Evolutionary conservation across 2,329 filamentous ascomycete species (phyloP).

Genomic region (Fonsecaea pugnacius): DNA sequence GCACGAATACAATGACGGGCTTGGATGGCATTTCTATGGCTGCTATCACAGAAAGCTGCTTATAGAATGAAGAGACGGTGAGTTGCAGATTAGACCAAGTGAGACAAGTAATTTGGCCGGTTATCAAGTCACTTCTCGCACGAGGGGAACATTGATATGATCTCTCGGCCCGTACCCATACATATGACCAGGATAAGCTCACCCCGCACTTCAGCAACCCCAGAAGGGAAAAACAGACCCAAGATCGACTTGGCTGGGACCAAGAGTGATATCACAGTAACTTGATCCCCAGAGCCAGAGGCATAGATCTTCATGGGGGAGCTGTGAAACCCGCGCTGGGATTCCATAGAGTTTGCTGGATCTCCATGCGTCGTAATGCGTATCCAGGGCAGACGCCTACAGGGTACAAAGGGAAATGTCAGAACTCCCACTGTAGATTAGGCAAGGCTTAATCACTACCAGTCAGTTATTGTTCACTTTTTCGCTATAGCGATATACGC

Average conservation of each 20-base stretch:
- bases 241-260: background rate
- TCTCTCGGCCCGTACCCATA: background rate
- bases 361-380: too few species aligned
- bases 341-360: too few species aligned
- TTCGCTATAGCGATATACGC: conserved; percentile 19
- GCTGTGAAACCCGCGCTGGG: too few species aligned
- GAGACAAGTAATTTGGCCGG: background rate
- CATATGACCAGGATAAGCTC: background rate
- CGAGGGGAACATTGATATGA: background rate
- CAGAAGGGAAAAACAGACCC: background rate
- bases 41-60: background rate
- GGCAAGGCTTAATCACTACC: too few species aligned
- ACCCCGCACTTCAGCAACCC: background rate
- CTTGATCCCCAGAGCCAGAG: background rate
- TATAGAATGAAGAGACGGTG: background rate
- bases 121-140: background rate
- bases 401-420: too few species aligned
- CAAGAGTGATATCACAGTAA: background rate
- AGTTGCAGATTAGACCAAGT: background rate
- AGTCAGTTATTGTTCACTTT: background rate
- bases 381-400: too few species aligned
- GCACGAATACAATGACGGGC: conserved; percentile 45
- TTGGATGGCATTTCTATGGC: conserved; percentile 16
- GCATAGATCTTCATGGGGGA: too few species aligned
- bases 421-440: too few species aligned